Conservation (phyloP, 139 green algal species). For the Chlamydomonas applanata region DNA sequence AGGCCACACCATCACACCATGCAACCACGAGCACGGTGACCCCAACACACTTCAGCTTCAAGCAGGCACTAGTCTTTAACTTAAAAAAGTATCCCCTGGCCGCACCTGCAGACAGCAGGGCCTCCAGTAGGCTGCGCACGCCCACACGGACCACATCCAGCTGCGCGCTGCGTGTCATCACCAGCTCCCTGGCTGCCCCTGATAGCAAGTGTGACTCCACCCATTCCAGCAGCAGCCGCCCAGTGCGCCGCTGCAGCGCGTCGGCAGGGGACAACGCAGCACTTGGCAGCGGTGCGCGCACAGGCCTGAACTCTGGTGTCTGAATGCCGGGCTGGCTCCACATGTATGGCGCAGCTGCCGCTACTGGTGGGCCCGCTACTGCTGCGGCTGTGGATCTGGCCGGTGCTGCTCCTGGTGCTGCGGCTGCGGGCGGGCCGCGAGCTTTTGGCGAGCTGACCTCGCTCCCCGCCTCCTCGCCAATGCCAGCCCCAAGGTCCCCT, state of each 20-base stretch:
- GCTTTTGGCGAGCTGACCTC: no score
- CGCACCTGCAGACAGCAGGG: not conserved
- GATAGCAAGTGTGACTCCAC: not conserved
- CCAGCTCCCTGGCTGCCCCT: not conserved
- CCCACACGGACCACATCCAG: conserved; percentile 6
- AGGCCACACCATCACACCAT: not conserved
- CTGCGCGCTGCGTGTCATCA: not conserved
- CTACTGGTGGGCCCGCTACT: not conserved
- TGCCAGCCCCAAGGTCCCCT: no score
- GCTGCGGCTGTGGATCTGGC: not conserved
- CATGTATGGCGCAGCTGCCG: not conserved
- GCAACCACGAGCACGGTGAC: no score
- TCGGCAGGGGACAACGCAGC: not conserved
- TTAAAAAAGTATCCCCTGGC: no score
- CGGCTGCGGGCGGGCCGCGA: no score
- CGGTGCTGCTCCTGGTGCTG: not conserved
- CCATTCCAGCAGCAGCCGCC: conserved; percentile 1
- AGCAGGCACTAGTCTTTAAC: no score
- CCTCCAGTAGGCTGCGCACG: not conserved
- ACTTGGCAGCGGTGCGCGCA: not conserved
- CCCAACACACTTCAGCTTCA: no score
- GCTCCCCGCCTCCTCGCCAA: no score
- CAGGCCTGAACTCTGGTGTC: not conserved
- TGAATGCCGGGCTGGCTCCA: no score
- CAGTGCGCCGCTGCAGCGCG: not conserved